Percentiles rank a stretch among this genome's conserved stretches.
These are phyloP conservation scores for Yarrowia divulgata DNA, from an alignment of 805 yeast genomes.

Conservation along the genomic window DNA sequence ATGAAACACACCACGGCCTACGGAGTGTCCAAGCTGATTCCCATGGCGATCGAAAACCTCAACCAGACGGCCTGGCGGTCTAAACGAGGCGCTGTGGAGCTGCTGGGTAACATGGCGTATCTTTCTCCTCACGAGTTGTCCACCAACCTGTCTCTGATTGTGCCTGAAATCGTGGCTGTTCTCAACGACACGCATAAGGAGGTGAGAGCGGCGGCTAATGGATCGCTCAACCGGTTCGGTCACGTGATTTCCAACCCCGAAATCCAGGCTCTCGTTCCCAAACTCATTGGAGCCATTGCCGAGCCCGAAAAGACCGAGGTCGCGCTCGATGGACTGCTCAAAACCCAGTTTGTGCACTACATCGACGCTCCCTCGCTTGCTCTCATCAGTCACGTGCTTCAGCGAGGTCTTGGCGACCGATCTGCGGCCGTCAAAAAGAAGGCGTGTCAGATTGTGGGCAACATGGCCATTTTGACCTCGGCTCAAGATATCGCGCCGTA, in stretches of 20 bases:
- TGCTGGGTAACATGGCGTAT: conserved; percentile 97
- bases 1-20: conserved; percentile 91
- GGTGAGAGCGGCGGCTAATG: conserved; percentile 94
- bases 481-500: conserved; percentile 85
- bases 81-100: conserved; percentile 94
- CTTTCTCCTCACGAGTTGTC: conserved; percentile 94
- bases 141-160: conserved; percentile 83
- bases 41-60: conserved; percentile 82
- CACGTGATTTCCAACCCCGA: conserved; percentile 98
- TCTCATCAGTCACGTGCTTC: conserved; percentile 89
- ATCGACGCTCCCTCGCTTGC: conserved; percentile 98
- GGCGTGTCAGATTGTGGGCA: conserved; percentile 98
- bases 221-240: conserved; percentile 87
- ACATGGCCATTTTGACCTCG: conserved; percentile 96
- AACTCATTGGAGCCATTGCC: conserved; percentile 87
- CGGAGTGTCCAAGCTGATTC: conserved; percentile 91
- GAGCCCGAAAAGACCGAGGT: conserved; percentile 93
- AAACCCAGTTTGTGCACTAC: conserved; percentile 94
- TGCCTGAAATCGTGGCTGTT: conserved; percentile 96
- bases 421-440: conserved; percentile 92
- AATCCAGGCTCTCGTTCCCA: conserved; percentile 89
- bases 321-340: conserved; percentile 83
- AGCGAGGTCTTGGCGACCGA: conserved; percentile 93
- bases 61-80: conserved; percentile 95
- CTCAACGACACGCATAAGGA: conserved; percentile 95